Evolutionary conservation across 768 basidiomycete genomes (phyloP).

Genomic region (Rhizopogon rudus): DNA sequence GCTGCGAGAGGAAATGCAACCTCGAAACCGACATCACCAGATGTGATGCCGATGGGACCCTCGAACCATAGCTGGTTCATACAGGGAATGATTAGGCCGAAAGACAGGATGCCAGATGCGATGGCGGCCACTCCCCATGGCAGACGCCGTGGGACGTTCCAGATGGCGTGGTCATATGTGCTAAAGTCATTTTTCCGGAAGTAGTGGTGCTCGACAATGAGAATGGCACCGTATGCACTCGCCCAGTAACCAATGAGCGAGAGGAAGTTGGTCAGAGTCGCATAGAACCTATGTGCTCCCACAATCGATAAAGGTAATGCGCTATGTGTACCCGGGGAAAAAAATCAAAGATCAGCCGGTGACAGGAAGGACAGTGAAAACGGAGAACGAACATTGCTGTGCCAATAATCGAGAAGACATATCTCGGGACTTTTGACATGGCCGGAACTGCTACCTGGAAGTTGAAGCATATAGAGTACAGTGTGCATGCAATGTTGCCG

Average conservation of each 20-base stretch:
- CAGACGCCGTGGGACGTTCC: conserved; percentile 46
- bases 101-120: conserved; percentile 42
- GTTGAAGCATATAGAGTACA: conserved; percentile 77
- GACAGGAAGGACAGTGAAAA: background rate
- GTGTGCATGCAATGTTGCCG: conserved; percentile 76
- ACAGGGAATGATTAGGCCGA: conserved; percentile 54
- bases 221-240: conserved; percentile 50
- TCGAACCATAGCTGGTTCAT: conserved; percentile 71
- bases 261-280: conserved; percentile 58
- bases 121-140: conserved; percentile 64
- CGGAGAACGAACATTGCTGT: conserved; percentile 52
- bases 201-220: conserved; percentile 62
- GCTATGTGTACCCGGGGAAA: conserved; percentile 26
- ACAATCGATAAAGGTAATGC: conserved; percentile 65
- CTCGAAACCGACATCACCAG: conserved; percentile 73
- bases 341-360: conserved; percentile 6
- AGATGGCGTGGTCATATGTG: conserved; percentile 45
- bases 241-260: conserved; percentile 68
- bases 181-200: conserved; percentile 50
- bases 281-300: conserved; percentile 64
- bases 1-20: conserved; percentile 46
- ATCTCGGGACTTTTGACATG: conserved; percentile 57
- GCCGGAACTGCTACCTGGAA: conserved; percentile 65
- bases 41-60: conserved; percentile 58
- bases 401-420: conserved; percentile 61